phyloP scores from a whole-genome alignment of 192 early-diverging fungal species.

The Linnemannia schmuckeri region DNA sequence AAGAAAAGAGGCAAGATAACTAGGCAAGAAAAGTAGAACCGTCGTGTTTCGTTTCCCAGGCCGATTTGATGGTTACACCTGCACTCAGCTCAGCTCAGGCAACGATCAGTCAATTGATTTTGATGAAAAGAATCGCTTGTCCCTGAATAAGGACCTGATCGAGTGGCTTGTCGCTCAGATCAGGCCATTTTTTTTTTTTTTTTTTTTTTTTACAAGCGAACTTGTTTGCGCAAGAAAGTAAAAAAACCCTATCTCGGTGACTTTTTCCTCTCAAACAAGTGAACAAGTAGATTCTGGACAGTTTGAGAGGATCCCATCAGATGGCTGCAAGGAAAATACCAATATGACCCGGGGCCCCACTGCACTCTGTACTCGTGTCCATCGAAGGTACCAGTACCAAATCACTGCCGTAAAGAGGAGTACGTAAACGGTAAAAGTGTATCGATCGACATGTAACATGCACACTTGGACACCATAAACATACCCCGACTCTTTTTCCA shows the following conservation, averaged over 20 bases:
- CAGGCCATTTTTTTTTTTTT: constrained; percentile 14
- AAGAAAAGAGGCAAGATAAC: not conserved
- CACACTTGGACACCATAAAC: not conserved
- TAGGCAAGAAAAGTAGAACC: not conserved
- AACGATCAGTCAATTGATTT: not conserved
- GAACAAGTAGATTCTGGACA: not conserved
- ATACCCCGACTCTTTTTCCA: not conserved
- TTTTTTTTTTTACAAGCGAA: not conserved
- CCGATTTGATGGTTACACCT: not conserved
- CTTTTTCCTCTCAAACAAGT: not conserved
- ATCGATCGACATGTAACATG: not conserved
- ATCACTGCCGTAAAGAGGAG: not conserved
- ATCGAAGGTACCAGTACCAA: not conserved
- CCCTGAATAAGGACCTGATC: not conserved
- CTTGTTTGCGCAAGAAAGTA: not conserved
- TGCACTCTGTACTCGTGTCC: not conserved
- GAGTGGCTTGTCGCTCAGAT: constrained; percentile 1
- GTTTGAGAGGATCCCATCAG: not conserved
- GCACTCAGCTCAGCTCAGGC: not conserved
- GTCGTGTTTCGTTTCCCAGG: not conserved
- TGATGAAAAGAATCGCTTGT: not conserved
- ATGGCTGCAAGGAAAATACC: not conserved
- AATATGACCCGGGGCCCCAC: not conserved
- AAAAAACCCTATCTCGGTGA: not conserved
- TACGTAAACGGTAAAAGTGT: not conserved